These are phyloP conservation scores for Trichoderma sp. DNA, from an alignment of 2,329 filamentous ascomycete genomes.

Conservation along the genomic window DNA sequence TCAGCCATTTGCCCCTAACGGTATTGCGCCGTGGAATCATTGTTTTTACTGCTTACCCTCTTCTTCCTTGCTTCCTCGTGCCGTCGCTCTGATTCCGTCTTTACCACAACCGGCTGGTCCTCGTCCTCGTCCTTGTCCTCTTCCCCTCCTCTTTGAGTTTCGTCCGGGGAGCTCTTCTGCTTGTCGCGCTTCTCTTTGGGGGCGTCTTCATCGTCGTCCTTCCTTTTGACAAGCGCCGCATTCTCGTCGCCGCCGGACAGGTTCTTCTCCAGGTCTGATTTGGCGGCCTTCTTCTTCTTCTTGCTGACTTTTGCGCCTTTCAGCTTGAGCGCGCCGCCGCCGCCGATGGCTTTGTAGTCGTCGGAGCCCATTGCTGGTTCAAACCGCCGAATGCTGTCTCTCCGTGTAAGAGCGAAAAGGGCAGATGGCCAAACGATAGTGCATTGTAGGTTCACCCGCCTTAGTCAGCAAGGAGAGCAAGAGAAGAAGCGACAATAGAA, in stretches of 20 bases:
- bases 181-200: conserved; percentile 33
- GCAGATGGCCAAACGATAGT: neutral
- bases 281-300: conserved; percentile 66
- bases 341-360: conserved; percentile 68
- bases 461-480: conserved; percentile 20
- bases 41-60: conserved; percentile 58
- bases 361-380: conserved; percentile 63
- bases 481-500: conserved; percentile 3
- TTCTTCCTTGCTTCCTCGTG: conserved; percentile 81
- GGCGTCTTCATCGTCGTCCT: conserved; percentile 31
- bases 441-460: neutral
- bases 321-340: conserved; percentile 77
- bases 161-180: conserved; percentile 28
- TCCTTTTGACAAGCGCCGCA: conserved; percentile 21
- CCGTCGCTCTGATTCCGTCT: conserved; percentile 81
- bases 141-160: conserved; percentile 25
- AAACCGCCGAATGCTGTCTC: neutral
- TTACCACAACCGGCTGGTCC: conserved; percentile 45
- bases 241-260: conserved; percentile 38
- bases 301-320: conserved; percentile 72
- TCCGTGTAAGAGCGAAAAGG: neutral
- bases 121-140: conserved; percentile 36
- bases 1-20: neutral
- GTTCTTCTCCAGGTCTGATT: conserved; percentile 51
- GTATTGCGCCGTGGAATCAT: neutral